Percentiles rank a stretch among this genome's conserved stretches.
phyloP scores from a whole-genome alignment of 2,329 filamentous ascomycete species.

The Talaromyces sp. region DNA sequence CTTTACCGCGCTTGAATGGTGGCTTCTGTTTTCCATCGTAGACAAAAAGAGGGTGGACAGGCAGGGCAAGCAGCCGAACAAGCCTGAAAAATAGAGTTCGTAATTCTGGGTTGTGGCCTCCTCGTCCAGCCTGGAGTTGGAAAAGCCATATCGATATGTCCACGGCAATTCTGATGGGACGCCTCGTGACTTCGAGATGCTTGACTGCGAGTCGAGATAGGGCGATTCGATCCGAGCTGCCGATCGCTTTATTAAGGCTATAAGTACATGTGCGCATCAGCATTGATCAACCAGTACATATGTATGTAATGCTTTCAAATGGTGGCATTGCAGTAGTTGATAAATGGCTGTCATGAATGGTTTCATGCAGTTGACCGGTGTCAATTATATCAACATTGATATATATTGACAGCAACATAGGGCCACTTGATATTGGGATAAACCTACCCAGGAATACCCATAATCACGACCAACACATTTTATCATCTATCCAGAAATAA shows the following conservation, averaged over 20 bases:
- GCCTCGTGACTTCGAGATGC: constrained; percentile 62
- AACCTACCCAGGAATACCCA: constrained; percentile 12
- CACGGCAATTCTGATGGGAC: constrained; percentile 79
- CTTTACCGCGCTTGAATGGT: constrained; percentile 81
- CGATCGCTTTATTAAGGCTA: constrained; percentile 88
- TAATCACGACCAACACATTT: neutral
- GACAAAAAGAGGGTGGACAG: constrained; percentile 83
- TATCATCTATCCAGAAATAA: neutral
- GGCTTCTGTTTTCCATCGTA: constrained; percentile 86
- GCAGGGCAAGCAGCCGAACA: constrained; percentile 66
- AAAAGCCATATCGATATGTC: constrained; percentile 98
- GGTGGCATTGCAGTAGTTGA: neutral
- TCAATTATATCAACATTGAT: neutral
- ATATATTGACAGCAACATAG: neutral
- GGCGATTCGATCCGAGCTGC: constrained; percentile 70
- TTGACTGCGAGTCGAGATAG: constrained; percentile 77
- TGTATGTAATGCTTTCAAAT: no score
- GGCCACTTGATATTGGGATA: neutral
- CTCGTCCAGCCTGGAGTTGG: constrained; percentile 78
- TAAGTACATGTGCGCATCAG: constrained; percentile 12
- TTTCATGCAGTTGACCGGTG: neutral
- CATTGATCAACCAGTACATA: neutral
- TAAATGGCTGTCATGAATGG: neutral
- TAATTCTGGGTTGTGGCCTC: constrained; percentile 83
- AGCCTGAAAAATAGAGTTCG: constrained; percentile 91